Evolutionary conservation across 768 basidiomycete species (phyloP).

Genomic region (Termitomyces sp.): DNA sequence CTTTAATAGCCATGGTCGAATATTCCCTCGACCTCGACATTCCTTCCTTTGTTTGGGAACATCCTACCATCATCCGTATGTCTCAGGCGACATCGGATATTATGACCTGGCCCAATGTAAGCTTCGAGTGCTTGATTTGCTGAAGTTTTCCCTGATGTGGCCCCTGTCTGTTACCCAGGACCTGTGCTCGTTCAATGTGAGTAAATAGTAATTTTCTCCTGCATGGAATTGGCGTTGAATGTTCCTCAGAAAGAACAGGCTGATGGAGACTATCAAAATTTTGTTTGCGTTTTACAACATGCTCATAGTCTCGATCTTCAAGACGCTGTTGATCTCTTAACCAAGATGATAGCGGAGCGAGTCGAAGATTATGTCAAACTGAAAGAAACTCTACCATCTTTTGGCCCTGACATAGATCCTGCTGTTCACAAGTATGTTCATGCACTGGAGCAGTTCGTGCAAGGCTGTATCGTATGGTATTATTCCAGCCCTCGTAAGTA

Average conservation of each 20-base stretch:
- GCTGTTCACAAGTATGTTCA: constrained; percentile 9
- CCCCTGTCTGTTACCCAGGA: not conserved
- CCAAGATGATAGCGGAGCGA: constrained; percentile 21
- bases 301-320: constrained; percentile 25
- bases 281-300: constrained; percentile 24
- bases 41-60: constrained; percentile 18
- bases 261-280: constrained; percentile 27
- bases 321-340: constrained; percentile 23
- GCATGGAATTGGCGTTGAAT: not conserved
- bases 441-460: constrained; percentile 19
- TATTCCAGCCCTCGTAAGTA: constrained; percentile 17
- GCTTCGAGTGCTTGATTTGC: not conserved
- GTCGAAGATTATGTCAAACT: constrained; percentile 23
- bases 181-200: constrained; percentile 1
- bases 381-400: constrained; percentile 22
- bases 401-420: constrained; percentile 20
- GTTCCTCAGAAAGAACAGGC: constrained; percentile 27
- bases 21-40: constrained; percentile 19
- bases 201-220: too few relatives aligned
- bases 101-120: constrained; percentile 24
- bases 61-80: constrained; percentile 18
- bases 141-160: not conserved
- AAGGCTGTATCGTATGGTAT: constrained; percentile 19
- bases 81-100: constrained; percentile 21
- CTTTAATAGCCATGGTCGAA: constrained; percentile 19